Conservation (phyloP, 805 yeast genomes). For the Yamadazyma insecticola region DNA sequence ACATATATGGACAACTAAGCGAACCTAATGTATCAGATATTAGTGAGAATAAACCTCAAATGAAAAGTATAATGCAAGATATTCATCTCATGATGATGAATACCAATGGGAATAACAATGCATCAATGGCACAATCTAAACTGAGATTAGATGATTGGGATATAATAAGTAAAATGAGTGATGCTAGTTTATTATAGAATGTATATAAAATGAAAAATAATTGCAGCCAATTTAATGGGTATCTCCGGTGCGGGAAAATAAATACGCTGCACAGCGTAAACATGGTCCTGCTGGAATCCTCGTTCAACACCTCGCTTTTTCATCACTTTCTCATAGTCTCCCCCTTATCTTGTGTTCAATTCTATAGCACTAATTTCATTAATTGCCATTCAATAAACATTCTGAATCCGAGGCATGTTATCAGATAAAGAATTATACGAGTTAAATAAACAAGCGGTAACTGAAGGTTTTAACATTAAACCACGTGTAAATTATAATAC, state of each 20-base stretch:
- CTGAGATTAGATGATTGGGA: slow-evolving; percentile 14
- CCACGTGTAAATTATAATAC: slow-evolving; percentile 94
- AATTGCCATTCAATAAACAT: no score
- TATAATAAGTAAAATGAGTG: slow-evolving; percentile 11
- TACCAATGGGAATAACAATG: slow-evolving; percentile 13
- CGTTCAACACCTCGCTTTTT: not conserved
- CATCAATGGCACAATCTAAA: slow-evolving; percentile 17
- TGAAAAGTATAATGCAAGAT: slow-evolving; percentile 25
- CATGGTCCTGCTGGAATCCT: not conserved
- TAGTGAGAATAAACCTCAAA: slow-evolving; percentile 9
- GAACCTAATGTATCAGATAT: no score
- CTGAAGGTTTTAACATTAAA: slow-evolving; percentile 84
- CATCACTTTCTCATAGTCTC: not conserved
- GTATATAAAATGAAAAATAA: no score
- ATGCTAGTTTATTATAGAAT: no score
- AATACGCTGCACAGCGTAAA: slow-evolving; percentile 1
- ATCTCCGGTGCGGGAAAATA: not conserved
- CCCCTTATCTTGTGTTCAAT: slow-evolving; percentile 9
- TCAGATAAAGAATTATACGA: slow-evolving; percentile 51
- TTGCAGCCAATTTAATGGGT: not conserved
- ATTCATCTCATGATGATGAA: slow-evolving; percentile 23
- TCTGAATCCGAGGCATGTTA: slow-evolving; percentile 19
- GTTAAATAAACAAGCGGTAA: slow-evolving; percentile 86
- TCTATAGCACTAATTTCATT: not conserved
- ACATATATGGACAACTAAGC: no score